Base-by-base conservation (phyloP, 2,329 filamentous ascomycete genomes). In the Aspergillus puulaauensis region DNA sequence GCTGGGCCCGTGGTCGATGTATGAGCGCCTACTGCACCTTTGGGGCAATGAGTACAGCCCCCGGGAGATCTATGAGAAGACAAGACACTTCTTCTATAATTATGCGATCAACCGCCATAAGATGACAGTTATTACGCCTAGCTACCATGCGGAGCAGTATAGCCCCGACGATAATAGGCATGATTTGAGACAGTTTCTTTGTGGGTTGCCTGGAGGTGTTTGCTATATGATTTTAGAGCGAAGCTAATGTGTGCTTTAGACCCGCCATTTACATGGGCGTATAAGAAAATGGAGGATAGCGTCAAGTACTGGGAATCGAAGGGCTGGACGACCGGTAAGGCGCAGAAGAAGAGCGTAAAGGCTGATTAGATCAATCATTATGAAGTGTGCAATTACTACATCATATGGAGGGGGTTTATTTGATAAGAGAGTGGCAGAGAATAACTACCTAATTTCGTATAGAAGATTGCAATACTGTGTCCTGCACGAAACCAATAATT, bases 91-190 rank as follows among this genome's bases (percentile, higher is more conserved):
- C 64, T 73, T 73, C 58, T 65, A 71, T 33, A 66, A 80, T 66
- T 87, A 88, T 66, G 79, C 81, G 0, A 84, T 88, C 63, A 89
- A 89, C 66, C 74, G 86, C 9, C 86, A 89, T 70, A 89, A 89
- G 73, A 81, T 82, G 70, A 86, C 84, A 1, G 80, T 83, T 8
- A 71, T 86, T 50, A 87, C 85, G 1, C 85, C 85, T 0, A 78
- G 80, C 3, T 76, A 85, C 40, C 85, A 87, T 64, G 71, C 79
- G 9, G 71, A 73, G 54, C 70, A 74, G 14, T 86, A 87, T 63
- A 78, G 72, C 39, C 78, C 79, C 0, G 82, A 85, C 44, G 83
- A 85, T 54, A 86, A 88, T 62, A 72, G 85, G 4, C 85, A 80
- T 60, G 85, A 87, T 74, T 73, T 79, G 62, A 73, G 80, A 54